Conservation (phyloP, 1,284 basidiomycete species). For the Pascua guehoae region DNA sequence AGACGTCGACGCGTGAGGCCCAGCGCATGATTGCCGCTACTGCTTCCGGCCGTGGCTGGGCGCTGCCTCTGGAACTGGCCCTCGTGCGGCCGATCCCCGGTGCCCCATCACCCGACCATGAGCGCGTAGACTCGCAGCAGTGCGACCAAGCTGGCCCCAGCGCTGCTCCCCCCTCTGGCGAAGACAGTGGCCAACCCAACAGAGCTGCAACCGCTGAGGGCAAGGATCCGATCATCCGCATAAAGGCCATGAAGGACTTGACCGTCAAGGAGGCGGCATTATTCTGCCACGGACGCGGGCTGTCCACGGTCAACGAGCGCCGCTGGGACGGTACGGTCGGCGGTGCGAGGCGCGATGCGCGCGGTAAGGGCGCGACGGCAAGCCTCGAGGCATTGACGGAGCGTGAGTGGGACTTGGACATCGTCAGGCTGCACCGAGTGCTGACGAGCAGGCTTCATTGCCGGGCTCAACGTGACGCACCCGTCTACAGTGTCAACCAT, state of each 20-base stretch:
- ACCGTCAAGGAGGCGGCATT: conserved; percentile 68
- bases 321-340: conserved; percentile 53
- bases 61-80: conserved; percentile 65
- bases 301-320: conserved; percentile 65
- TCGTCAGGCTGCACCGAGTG: background rate
- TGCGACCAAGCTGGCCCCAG: too few species aligned
- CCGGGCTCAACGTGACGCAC: conserved; percentile 73
- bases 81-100: conserved; percentile 38
- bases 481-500: conserved; percentile 87
- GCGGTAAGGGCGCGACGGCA: conserved; percentile 51
- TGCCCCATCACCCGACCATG: background rate
- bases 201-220: background rate
- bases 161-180: too few species aligned
- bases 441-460: conserved; percentile 65
- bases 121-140: background rate
- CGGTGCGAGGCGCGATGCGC: conserved; percentile 44
- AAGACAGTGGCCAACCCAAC: too few species aligned
- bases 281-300: conserved; percentile 31
- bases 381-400: conserved; percentile 67
- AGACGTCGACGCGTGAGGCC: conserved; percentile 73
- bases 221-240: conserved; percentile 53
- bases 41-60: conserved; percentile 73
- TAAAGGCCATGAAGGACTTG: conserved; percentile 70
- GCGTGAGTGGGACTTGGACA: conserved; percentile 52
- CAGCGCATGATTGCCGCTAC: conserved; percentile 71